Percentiles rank a stretch among this genome's conserved stretches.
phyloP scores from a whole-genome alignment of 2,329 filamentous ascomycete genomes.

The Diaporthe helianthi region DNA sequence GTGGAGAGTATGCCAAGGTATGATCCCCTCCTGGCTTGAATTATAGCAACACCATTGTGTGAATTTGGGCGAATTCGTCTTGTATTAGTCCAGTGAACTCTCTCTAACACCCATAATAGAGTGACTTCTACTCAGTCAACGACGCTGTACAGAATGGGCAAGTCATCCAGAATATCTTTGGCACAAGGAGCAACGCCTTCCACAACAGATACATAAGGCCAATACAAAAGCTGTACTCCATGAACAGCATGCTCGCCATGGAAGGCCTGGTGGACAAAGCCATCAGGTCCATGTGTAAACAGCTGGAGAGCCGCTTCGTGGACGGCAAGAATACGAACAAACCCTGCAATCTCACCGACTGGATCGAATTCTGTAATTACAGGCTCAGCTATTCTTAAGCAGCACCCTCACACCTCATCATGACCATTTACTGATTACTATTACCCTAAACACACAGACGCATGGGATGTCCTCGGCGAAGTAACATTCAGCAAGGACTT shows the following conservation, averaged over 20 bases:
- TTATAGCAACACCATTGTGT: not conserved
- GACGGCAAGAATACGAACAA: not conserved
- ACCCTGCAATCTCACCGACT: constrained; percentile 25
- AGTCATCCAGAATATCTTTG: constrained; percentile 27
- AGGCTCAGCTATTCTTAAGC: not conserved
- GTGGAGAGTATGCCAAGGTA: constrained; percentile 13
- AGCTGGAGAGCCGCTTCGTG: constrained; percentile 22
- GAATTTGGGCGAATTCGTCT: no score
- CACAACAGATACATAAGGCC: constrained; percentile 28
- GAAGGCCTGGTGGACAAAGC: constrained; percentile 25
- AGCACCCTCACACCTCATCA: not conserved
- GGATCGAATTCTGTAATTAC: constrained; percentile 22
- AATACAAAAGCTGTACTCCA: constrained; percentile 29
- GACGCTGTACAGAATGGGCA: constrained; percentile 25
- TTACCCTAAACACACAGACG: not conserved
- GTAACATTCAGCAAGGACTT: constrained; percentile 19
- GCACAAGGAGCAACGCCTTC: constrained; percentile 22
- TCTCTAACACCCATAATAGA: not conserved
- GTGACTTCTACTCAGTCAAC: constrained; percentile 27
- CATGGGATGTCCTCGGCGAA: constrained; percentile 14
- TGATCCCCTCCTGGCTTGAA: not conserved
- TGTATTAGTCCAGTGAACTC: not conserved
- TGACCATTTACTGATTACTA: not conserved
- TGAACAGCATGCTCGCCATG: not conserved
- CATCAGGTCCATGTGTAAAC: constrained; percentile 1